Percentiles rank a stretch among this genome's conserved stretches.
phyloP scores from a whole-genome alignment of 768 basidiomycete genomes.

The Hebeloma cylindrosporum region DNA sequence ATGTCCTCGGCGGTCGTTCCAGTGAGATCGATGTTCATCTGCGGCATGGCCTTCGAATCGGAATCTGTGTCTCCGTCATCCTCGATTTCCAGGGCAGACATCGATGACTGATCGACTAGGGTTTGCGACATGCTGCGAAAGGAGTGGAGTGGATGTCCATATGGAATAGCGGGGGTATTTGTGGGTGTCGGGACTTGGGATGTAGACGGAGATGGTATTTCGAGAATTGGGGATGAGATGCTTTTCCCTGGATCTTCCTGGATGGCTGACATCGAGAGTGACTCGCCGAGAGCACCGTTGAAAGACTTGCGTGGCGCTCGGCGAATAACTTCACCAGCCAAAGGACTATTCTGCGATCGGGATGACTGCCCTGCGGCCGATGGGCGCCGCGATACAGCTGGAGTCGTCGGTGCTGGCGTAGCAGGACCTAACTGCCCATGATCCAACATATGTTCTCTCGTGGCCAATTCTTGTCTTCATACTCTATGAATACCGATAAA shows the following conservation, averaged over 20 bases:
- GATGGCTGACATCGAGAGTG: conserved; percentile 41
- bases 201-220: conserved; percentile 10
- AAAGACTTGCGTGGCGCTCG: conserved; percentile 23
- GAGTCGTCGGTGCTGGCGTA: conserved; percentile 54
- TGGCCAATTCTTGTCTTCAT: conserved; percentile 75
- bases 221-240: conserved; percentile 1
- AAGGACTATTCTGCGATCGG: background rate
- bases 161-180: conserved; percentile 3
- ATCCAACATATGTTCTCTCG: conserved; percentile 92
- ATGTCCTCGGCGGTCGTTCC: conserved; percentile 16
- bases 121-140: conserved; percentile 9
- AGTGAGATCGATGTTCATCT: conserved; percentile 6
- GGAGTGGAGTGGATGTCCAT: conserved; percentile 8
- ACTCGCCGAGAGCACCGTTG: conserved; percentile 29
- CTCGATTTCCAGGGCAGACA: conserved; percentile 53
- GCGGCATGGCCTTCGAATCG: conserved; percentile 1
- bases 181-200: conserved; percentile 13
- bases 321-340: conserved; percentile 11
- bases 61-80: conserved; percentile 28
- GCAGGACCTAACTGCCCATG: conserved; percentile 77
- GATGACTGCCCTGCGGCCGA: conserved; percentile 4
- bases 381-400: conserved; percentile 43
- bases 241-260: conserved; percentile 22
- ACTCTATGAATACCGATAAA: background rate
- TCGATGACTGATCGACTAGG: conserved; percentile 29